Conservation (phyloP, 1,139 yeast genomes). For the Suhomyces bribrorum region DNA sequence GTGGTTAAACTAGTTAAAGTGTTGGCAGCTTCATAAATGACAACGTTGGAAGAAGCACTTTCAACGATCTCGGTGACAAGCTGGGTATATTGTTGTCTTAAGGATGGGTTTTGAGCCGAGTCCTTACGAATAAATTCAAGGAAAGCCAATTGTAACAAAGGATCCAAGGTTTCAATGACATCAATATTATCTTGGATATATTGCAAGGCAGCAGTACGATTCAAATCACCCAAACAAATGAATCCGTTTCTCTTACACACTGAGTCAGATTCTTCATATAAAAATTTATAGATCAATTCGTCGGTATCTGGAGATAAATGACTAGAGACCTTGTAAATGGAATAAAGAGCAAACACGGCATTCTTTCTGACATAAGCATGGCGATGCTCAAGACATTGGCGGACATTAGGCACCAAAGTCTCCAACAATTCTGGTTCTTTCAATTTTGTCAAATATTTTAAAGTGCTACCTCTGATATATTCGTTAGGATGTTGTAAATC, state of each 20-base stretch:
- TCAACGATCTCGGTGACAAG: constrained; percentile 75
- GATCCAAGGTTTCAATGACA: constrained; percentile 70
- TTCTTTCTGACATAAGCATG: constrained; percentile 98
- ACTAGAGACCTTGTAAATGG: constrained; percentile 79
- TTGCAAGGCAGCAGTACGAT: constrained; percentile 80
- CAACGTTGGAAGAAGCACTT: constrained; percentile 63
- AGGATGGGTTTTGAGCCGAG: constrained; percentile 60
- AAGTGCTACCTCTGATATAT: constrained; percentile 91
- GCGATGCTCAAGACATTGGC: constrained; percentile 90
- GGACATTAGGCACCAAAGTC: constrained; percentile 90
- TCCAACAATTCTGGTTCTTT: constrained; percentile 93
- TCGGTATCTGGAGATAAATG: constrained; percentile 95
- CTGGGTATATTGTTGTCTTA: constrained; percentile 70
- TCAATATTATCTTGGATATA: constrained; percentile 74
- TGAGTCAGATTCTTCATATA: constrained; percentile 83
- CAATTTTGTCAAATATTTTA: constrained; percentile 86
- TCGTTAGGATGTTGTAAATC: constrained; percentile 98
- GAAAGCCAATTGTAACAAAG: constrained; percentile 83
- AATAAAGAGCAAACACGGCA: constrained; percentile 87
- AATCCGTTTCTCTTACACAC: constrained; percentile 97
- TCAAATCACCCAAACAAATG: constrained; percentile 78
- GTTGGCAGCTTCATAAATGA: constrained; percentile 88
- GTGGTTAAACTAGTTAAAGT: constrained; percentile 75
- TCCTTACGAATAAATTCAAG: constrained; percentile 91
- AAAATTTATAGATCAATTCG: constrained; percentile 71